Percentiles rank a stretch among this genome's conserved stretches.
Conservation (phyloP, 371 early-diverging fungal species). For the Chytridium lagenaria region DNA sequence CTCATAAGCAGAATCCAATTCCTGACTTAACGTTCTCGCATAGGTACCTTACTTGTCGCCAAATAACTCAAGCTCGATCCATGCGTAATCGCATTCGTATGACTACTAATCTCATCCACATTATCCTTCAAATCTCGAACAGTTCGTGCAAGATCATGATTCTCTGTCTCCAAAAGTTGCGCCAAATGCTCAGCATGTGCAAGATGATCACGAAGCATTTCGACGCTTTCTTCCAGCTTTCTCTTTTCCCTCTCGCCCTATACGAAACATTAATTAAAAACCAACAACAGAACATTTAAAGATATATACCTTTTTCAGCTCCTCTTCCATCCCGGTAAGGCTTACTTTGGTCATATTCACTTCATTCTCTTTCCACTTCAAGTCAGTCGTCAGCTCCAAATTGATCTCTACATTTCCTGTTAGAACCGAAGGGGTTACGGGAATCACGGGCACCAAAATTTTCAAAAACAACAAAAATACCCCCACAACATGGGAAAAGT, state of each 20-base stretch:
- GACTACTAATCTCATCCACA: no score
- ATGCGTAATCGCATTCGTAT: no score
- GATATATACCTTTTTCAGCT: neutral
- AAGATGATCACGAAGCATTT: neutral
- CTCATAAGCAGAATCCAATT: constrained; percentile 8
- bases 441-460: neutral
- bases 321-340: neutral
- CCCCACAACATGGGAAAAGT: no score
- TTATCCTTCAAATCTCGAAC: no score
- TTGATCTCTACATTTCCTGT: neutral
- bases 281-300: neutral
- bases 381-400: neutral
- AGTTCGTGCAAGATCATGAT: no score
- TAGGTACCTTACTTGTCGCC: neutral
- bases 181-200: neutral
- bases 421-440: neutral
- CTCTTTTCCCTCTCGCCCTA: neutral
- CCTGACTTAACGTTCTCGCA: neutral
- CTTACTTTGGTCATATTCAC: neutral
- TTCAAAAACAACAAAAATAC: no score
- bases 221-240: neutral
- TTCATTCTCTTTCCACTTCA: neutral
- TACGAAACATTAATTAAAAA: no score
- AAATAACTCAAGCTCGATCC: no score
- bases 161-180: neutral